Conservation (phyloP, 164 flowering plant genomes). For the Aristolochia fimbriata region DNA sequence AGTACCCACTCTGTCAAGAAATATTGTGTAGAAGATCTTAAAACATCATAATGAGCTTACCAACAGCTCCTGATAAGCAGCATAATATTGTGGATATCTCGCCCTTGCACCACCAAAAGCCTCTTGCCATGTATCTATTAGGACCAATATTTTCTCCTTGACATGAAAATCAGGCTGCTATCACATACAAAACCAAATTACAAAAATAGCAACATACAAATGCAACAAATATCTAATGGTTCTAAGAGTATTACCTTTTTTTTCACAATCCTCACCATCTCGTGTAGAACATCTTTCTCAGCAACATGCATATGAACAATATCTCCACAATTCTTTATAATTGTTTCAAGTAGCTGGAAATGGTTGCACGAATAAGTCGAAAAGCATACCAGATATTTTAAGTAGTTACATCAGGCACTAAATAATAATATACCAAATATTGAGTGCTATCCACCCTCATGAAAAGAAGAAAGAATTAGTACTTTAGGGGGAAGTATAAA, state of each 20-base stretch:
- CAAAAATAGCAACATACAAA: not conserved
- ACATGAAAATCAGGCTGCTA: conserved; percentile 86
- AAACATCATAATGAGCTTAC: conserved; percentile 22
- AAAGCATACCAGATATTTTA: no score
- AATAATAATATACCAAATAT: no score
- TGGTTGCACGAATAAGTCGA: not conserved
- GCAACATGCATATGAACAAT: conserved; percentile 96
- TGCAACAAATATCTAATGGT: not conserved
- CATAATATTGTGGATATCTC: conserved; percentile 89
- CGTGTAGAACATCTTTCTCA: conserved; percentile 80
- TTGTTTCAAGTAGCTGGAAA: conserved; percentile 77
- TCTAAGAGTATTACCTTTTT: conserved; percentile 51
- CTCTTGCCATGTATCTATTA: conserved; percentile 98
- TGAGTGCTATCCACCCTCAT: no score
- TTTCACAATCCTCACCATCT: conserved; percentile 85
- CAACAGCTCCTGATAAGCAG: conserved; percentile 90
- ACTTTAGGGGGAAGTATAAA: no score
- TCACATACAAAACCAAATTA: conserved; percentile 7
- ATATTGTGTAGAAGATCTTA: no score
- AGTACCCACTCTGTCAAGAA: no score
- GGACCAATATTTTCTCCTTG: conserved; percentile 81
- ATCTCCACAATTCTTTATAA: conserved; percentile 94
- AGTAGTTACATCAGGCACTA: no score
- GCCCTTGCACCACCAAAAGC: conserved; percentile 97
- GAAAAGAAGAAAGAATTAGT: no score